Base-by-base conservation (phyloP, 2,329 filamentous ascomycete species). In the Thielaviopsis cerberus region DNA sequence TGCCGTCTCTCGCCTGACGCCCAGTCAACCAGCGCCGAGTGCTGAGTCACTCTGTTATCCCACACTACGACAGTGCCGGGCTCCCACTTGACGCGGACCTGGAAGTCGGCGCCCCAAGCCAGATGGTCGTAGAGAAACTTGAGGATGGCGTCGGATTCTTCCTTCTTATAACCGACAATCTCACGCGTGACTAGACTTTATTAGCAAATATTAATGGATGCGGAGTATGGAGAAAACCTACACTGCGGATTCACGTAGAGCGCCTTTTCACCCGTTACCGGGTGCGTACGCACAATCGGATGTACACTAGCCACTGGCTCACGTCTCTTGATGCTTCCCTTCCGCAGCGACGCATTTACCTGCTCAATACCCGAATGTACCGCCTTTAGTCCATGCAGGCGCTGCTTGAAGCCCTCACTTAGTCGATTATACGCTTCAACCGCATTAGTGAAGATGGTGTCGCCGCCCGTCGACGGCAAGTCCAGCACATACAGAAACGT, bases 401-500 rank as follows among this genome's bases (percentile, higher is more conserved):
- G 76, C 73, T 88, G 80, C 66, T 81, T 81, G 73, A 94, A 92
- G 45, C 81, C 78, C 0, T 87, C 86, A 58, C 83, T 89, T 2
- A 96, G 76, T 5, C 89, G 78, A 62, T 82, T 79, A 68, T 95
- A 96, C 0, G 90, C 89, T 69, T 86, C 84, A 0, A 76, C 88
- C 64, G 85, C 81, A 67, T 94, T 85, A 52, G 77, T 81, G 65
- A 94, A 95, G 2, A 94, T 72, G 0, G 89, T 95, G 67, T 95
- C 89, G 53, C 89, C 90, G 37, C 89, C 89, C 0, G 80, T 83
- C 45, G 79, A 75, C 1, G 89, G 89, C 51, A 80, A 83, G 66
- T 95, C 88, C n/a, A 96, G 77, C 54, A 89, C 76, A 67, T 94
- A 94, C 37, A 95, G 71, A 70, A 95, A 94, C 0, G 90, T 94